Evolutionary conservation across 2,329 filamentous ascomycete genomes (phyloP).

Genomic region (Gaeumannomyces tritici): DNA sequence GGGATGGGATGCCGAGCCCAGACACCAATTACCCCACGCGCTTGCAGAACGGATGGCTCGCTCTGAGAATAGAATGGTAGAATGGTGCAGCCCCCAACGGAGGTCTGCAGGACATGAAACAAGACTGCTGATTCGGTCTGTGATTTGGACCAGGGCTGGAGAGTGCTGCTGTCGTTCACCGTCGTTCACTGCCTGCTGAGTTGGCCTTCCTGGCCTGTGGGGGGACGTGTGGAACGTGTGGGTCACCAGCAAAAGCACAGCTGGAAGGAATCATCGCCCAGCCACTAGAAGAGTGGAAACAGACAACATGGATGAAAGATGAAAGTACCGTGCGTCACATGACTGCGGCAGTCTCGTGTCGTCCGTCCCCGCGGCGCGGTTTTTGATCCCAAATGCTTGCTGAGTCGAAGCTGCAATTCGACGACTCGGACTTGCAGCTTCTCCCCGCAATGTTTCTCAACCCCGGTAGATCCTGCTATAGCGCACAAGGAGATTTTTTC

Average conservation of each 20-base stretch:
- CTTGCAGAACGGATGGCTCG: no score
- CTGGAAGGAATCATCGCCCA: no score
- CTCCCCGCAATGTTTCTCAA: not conserved
- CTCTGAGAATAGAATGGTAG: not conserved
- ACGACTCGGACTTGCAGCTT: no score
- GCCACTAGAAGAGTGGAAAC: no score
- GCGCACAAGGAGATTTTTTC: not conserved
- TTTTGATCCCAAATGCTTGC: no score
- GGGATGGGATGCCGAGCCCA: no score
- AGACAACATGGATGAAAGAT: no score
- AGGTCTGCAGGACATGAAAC: not conserved
- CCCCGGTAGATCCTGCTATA: not conserved
- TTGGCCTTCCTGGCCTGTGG: not conserved
- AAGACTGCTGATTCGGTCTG: no score
- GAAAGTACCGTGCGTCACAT: not conserved
- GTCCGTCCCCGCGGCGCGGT: not conserved
- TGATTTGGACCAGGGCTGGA: not conserved
- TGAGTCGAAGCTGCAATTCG: no score
- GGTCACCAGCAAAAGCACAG: not conserved
- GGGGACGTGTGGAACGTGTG: not conserved
- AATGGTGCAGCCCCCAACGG: not conserved
- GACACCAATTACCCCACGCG: no score
- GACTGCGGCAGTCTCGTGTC: not conserved
- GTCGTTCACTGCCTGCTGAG: no score
- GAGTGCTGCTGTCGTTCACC: not conserved